phyloP scores from a whole-genome alignment of 2,329 filamentous ascomycete species.

The Hypocrella siamensis region DNA sequence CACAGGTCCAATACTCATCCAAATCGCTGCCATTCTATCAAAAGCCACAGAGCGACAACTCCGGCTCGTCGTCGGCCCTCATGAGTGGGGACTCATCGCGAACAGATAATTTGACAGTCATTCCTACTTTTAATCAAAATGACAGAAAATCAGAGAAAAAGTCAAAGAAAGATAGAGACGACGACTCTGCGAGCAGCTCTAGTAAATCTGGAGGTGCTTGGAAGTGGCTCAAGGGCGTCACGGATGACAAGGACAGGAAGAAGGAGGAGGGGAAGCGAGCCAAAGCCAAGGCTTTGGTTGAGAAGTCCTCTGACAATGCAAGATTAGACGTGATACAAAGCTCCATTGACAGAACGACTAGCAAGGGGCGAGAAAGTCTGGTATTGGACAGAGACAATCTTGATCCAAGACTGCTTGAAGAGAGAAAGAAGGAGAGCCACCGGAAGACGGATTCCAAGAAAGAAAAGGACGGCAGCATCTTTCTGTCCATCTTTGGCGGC shows the following conservation, averaged over 20 bases:
- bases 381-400: conserved; percentile 64
- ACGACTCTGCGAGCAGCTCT: conserved; percentile 40
- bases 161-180: conserved; percentile 56
- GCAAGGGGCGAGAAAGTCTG: conserved; percentile 64
- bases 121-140: conserved; percentile 54
- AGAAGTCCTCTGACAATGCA: conserved; percentile 59
- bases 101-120: conserved; percentile 66
- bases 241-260: conserved; percentile 48
- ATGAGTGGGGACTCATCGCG: conserved; percentile 50
- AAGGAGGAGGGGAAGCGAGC: conserved; percentile 50
- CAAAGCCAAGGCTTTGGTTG: conserved; percentile 41
- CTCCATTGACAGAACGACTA: conserved; percentile 57
- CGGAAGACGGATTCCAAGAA: conserved; percentile 71
- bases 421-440: conserved; percentile 64
- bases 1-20: conserved; percentile 5
- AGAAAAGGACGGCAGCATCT: conserved; percentile 85
- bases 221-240: conserved; percentile 69
- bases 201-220: conserved; percentile 56
- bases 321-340: conserved; percentile 76
- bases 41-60: conserved; percentile 11
- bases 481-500: conserved; percentile 84
- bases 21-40: conserved; percentile 2
- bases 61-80: conserved; percentile 38
- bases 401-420: conserved; percentile 59
- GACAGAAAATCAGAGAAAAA: conserved; percentile 64